Evolutionary conservation across 108 stramenopile genomes (phyloP), one percentile per base, ranked within the genome.

Genomic region (Cyclotella choctawhatcheeana): DNA sequence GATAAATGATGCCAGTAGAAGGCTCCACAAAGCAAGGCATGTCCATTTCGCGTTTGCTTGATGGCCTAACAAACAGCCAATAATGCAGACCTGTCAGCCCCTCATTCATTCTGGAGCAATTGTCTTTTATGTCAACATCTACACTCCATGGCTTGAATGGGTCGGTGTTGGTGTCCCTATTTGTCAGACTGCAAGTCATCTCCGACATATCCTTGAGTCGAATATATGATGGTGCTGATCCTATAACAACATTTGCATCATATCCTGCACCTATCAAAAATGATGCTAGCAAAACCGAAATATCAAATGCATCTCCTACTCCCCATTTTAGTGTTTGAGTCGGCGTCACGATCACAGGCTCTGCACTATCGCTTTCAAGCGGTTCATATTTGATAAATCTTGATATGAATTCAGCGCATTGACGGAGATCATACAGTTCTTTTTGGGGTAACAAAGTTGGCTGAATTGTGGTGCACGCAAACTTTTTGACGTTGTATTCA

Each of bases 221-320:
- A n/a, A 85, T 58, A 30, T 52, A 83, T 5, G 51, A 44, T 5
- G 87, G 84, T 12, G 90, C 90, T 16, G 51, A 73, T 32, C 93
- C 93, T 12, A 72, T 44, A 3, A 88, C 88, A 4, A 92, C 89
- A 76, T 85, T 91, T 0, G 93, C 91, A 60, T 95, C 91, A 69
- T 85, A 95, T 13, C 91, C 90, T 17, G 82, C 77, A n/a, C 93
- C 93, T 13, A 91, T 53, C 1, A 95, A 71, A 10, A 86, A 75
- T 17, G 86, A 86, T 53, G 77, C 74, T 3, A 93, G 66, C 29
- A 90, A 52, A 43, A 74, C 64, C 8, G 91, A 70, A n/a, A 87
- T 71, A 59, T 95, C 91, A 50, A 92, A 89, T 40, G 60, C 64
- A 44, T 95, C 93, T 32, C 91, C 93, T 30, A 69, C 68, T 2